Evolutionary conservation across 2,329 filamentous ascomycete genomes (phyloP).

Genomic region (Nigrospora osmanthi): DNA sequence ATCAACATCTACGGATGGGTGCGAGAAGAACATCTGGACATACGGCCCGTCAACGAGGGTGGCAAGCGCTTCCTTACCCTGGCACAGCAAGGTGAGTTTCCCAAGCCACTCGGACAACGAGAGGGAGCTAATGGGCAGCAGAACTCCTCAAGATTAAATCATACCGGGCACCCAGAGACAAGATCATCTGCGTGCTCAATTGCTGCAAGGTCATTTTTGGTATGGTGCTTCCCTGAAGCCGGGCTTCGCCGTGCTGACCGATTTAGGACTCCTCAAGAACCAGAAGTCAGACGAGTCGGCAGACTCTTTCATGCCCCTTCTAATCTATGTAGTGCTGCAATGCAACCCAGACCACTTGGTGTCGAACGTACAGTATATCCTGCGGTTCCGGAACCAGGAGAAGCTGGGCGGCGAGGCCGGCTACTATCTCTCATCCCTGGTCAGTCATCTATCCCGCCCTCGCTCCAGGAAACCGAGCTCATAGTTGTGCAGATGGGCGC

Average conservation of each 20-base stretch:
- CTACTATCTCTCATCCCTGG: conserved; percentile 92
- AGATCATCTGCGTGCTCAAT: conserved; percentile 96
- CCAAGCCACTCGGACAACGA: background rate
- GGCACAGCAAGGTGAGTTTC: conserved; percentile 68
- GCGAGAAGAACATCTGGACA: conserved; percentile 86
- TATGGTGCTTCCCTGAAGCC: conserved; percentile 26
- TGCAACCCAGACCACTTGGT: conserved; percentile 93
- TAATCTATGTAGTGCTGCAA: conserved; percentile 93
- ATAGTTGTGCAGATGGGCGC: conserved; percentile 62
- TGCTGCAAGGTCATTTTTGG: conserved; percentile 99
- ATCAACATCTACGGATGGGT: conserved; percentile 97
- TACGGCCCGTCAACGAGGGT: conserved; percentile 74
- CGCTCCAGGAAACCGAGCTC: background rate
- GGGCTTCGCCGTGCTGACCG: background rate
- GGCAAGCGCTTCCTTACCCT: conserved; percentile 81
- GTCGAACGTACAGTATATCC: conserved; percentile 96
- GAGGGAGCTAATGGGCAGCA: conserved; percentile 21
- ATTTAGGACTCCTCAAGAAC: conserved; percentile 73
- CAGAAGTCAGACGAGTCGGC: conserved; percentile 90
- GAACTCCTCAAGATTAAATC: conserved; percentile 94
- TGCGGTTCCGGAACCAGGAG: conserved; percentile 94
- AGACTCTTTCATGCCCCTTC: conserved; percentile 87
- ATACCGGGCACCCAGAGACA: conserved; percentile 93
- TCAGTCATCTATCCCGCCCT: conserved; percentile 28
- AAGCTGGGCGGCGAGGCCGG: conserved; percentile 96